phyloP scores from a whole-genome alignment of 306 rosid species.

The Malus asiatica region DNA sequence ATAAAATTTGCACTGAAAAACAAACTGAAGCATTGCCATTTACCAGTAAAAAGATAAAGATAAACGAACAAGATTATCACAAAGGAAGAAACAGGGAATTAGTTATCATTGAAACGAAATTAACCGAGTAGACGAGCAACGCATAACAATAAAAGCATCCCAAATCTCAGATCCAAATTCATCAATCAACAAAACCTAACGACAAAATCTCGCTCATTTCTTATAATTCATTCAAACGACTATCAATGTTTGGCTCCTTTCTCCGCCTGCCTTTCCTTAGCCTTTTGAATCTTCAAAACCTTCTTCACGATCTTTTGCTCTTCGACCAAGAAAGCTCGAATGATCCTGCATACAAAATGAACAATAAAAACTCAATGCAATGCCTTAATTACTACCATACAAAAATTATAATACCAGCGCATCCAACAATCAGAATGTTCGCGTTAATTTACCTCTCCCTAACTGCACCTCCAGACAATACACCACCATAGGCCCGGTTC shows the following conservation, averaged over 20 bases:
- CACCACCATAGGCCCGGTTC: constrained; percentile 80
- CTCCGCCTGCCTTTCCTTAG: constrained; percentile 63
- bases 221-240: constrained; percentile 4
- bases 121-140: constrained; percentile 2
- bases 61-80: neutral
- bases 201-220: constrained; percentile 50
- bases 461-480: constrained; percentile 75
- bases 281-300: constrained; percentile 90
- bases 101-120: constrained; percentile 11
- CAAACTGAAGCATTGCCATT: neutral
- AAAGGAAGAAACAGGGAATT: neutral
- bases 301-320: constrained; percentile 91
- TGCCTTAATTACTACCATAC: neutral
- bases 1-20: too few relatives aligned
- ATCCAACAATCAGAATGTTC: too few relatives aligned
- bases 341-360: constrained; percentile 33
- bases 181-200: constrained; percentile 26
- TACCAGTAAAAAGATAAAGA: neutral
- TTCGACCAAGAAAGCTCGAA: constrained; percentile 81
- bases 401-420: neutral
- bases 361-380: neutral
- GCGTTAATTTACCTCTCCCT: constrained; percentile 52
- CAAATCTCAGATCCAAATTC: constrained; percentile 21
- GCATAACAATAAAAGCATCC: constrained; percentile 12
- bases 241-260: constrained; percentile 17